Conservation (phyloP, 2,329 filamentous ascomycete genomes). For the Cordyceps cateniannulata region DNA sequence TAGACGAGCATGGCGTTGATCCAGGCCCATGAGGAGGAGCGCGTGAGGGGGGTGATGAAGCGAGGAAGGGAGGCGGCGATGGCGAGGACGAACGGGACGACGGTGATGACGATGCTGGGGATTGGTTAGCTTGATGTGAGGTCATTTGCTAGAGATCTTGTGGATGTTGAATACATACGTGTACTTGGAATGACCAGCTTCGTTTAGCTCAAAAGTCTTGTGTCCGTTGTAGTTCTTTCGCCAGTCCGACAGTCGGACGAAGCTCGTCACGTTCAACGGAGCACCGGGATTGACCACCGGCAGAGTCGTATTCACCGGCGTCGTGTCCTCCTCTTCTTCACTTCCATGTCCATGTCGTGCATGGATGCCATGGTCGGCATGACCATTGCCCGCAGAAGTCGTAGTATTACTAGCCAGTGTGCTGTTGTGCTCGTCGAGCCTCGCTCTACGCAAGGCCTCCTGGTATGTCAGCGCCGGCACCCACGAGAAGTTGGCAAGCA, state of each 20-base stretch:
- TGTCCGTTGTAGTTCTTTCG: constrained; percentile 43
- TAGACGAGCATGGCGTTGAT: constrained; percentile 25
- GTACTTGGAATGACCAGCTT: constrained; percentile 22
- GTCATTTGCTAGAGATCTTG: not conserved
- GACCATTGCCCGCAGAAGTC: not conserved
- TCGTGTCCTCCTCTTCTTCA: constrained; percentile 4
- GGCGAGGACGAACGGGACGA: constrained; percentile 27
- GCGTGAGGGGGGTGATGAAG: constrained; percentile 25
- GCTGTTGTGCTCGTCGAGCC: constrained; percentile 17
- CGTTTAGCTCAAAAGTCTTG: constrained; percentile 44
- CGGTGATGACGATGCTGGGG: constrained; percentile 17
- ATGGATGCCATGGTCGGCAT: not conserved
- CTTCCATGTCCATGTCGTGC: constrained; percentile 14
- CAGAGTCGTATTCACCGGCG: constrained; percentile 16
- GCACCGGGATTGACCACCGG: constrained; percentile 19
- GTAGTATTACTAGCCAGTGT: not conserved
- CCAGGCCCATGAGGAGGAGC: constrained; percentile 20
- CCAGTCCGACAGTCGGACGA: constrained; percentile 24
- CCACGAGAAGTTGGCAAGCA: constrained; percentile 18
- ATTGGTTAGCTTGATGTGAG: not conserved
- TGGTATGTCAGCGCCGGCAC: constrained; percentile 23
- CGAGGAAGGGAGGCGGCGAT: constrained; percentile 27
- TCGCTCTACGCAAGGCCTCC: constrained; percentile 20
- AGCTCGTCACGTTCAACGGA: constrained; percentile 27
- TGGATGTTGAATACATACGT: constrained; percentile 11